A percentile compares a stretch with the other conserved stretches of the same genome.
Conservation (phyloP, 169 alveolate genomes). For the Nephromyces sp. region DNA sequence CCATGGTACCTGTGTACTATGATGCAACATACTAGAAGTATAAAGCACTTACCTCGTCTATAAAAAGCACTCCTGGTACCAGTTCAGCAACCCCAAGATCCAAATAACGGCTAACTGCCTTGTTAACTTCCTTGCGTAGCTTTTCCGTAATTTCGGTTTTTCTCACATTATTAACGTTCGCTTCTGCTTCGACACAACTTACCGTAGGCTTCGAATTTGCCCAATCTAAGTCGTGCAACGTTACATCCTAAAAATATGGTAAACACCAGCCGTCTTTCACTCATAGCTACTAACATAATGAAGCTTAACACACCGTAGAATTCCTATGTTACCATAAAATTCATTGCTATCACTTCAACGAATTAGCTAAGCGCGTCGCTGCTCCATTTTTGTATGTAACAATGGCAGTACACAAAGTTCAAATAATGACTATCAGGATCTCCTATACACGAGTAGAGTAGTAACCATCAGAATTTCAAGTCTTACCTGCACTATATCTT, state of each 20-base stretch:
- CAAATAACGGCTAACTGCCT: constrained; percentile 90
- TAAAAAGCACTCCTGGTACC: constrained; percentile 98
- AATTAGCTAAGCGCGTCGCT: too few relatives aligned
- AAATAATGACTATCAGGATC: too few relatives aligned
- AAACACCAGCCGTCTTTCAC: too few relatives aligned
- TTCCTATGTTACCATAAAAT: too few relatives aligned
- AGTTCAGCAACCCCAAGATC: constrained; percentile 95
- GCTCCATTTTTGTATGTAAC: too few relatives aligned
- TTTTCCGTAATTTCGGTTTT: constrained; percentile 99
- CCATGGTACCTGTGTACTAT: background rate
- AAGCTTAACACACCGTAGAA: too few relatives aligned
- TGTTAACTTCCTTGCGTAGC: constrained; percentile 93
- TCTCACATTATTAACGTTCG: constrained; percentile 89
- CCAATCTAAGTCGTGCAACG: constrained; percentile 97
- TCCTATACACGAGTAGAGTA: too few relatives aligned
- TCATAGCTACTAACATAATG: too few relatives aligned
- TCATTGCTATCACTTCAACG: too few relatives aligned
- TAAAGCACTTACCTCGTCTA: constrained; percentile 85
- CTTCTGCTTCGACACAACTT: constrained; percentile 90
- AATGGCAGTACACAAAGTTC: too few relatives aligned
- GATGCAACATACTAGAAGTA: background rate
- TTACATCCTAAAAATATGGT: constrained; percentile 81
- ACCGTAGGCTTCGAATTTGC: constrained; percentile 93
- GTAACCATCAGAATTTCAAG: too few relatives aligned
- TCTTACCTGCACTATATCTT: constrained; percentile 83